Base-by-base conservation (phyloP, 495 filamentous ascomycete genomes). In the Penicillium coprophilum region DNA sequence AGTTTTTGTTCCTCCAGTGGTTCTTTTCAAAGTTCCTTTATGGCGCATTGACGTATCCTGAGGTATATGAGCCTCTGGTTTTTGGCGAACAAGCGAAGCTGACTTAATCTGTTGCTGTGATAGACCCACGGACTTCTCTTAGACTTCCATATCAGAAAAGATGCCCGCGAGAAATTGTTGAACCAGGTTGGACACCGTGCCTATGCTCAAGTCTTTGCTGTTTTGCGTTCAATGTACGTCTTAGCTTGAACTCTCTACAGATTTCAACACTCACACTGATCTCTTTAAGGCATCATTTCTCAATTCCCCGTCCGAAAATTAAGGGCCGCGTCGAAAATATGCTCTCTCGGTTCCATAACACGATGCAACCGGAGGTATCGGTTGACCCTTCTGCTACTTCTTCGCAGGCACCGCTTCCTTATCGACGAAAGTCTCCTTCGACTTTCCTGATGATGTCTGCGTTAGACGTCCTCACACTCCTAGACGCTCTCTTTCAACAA, bases 61-160 rank as follows among this genome's bases (percentile, higher is more conserved):
- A 98, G 83, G 89, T 85, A 82, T 85, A 82, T 63, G 79, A 66
- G 41, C 49, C 32, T 13, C 17, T 31, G 36, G 38, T 46, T n/a
- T 44, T 30, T 27, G 13, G 41, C 50, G 32, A 45, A 49, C 39
- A 27, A 50, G 27, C 39, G 20, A 48, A 20, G 28, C 48, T 64
- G 41, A 66, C 55, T 12, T 28, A 30, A 13, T 53, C 41, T 44
- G 17, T 51, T 27, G 45, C n/a, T 10, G 3, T 13, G 10, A 27
- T 52, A 92, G 88, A 86, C 83, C 27, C 87, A 91, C 56, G 92
- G 90, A 46, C 87, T 97, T 71, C 85, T 97, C 80, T 80, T 88
- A 56, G 91, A 94, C 58, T 89, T 96, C 65, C 89, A 96, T 71
- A 91, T 98, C 61, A 88, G 86, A 27, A 90, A 96, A 64, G 89